A percentile compares a stretch with the other conserved stretches of the same genome.
phyloP scores from a whole-genome alignment of 257 asterid genomes.

The Datura wrightii region DNA sequence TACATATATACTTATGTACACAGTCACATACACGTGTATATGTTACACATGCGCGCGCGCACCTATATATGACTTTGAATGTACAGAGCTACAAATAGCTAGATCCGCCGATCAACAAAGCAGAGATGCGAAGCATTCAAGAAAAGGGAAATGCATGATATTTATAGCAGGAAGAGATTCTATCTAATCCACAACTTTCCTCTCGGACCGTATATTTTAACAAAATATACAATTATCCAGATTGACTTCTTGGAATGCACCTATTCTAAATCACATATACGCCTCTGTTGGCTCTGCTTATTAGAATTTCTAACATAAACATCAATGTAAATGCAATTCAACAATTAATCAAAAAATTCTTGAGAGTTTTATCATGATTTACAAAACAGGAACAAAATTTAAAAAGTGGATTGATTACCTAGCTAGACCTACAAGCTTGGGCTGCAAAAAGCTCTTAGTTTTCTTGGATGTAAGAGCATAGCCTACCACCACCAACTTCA shows the following conservation, averaged over 20 bases:
- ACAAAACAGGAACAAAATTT: background rate
- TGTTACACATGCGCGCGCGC: background rate
- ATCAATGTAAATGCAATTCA: background rate
- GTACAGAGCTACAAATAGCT: background rate
- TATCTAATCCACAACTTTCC: background rate
- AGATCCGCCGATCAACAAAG: background rate
- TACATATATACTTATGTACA: too few relatives aligned
- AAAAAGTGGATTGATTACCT: slow-evolving; percentile 48
- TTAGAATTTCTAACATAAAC: background rate
- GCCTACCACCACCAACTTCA: slow-evolving; percentile 55
- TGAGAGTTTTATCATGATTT: background rate
- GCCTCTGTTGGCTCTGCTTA: background rate
- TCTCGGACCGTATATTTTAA: background rate
- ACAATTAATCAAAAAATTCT: background rate
- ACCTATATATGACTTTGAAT: background rate
- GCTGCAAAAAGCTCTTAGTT: slow-evolving; percentile 90
- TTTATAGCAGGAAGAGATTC: background rate
- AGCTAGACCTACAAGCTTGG: slow-evolving; percentile 80
- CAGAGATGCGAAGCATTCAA: background rate
- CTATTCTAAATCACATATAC: background rate
- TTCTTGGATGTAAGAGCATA: slow-evolving; percentile 94
- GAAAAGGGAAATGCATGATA: background rate
- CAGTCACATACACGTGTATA: too few relatives aligned
- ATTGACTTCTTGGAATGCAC: background rate
- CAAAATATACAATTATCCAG: background rate